These are phyloP conservation scores for Lotmaria passim DNA, from an alignment of 208 protist genomes.

Conservation along the genomic window DNA sequence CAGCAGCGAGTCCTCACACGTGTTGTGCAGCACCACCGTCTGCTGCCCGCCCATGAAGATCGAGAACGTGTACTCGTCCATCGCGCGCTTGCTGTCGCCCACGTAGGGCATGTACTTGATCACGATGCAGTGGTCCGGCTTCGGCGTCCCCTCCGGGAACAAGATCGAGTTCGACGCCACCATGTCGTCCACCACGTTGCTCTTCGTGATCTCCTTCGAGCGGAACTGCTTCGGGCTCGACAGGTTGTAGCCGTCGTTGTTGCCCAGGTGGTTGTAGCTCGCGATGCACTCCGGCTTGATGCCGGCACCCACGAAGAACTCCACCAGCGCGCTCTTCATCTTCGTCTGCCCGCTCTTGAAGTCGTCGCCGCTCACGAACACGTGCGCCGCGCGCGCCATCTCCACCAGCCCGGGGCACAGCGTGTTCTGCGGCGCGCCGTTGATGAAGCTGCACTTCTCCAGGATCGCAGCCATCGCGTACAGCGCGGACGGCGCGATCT, in stretches of 20 bases:
- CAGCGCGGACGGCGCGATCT: conserved; percentile 96
- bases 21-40: conserved; percentile 97
- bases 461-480: conserved; percentile 98
- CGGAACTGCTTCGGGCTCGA: conserved; percentile 95
- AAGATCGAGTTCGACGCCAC: conserved; percentile 96
- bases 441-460: conserved; percentile 97
- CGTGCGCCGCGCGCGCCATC: conserved; percentile 86
- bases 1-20: conserved; percentile 99
- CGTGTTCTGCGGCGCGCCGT: conserved; percentile 99
- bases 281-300: conserved; percentile 87
- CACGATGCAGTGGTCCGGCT: conserved; percentile 98
- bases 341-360: conserved; percentile 99
- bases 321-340: conserved; percentile 98
- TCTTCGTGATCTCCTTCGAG: conserved; percentile 99
- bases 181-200: conserved; percentile 99
- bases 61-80: conserved; percentile 98
- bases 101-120: conserved; percentile 99
- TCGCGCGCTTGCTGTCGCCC: conserved; percentile 97
- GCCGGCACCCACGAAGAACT: conserved; percentile 97
- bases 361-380: conserved; percentile 98
- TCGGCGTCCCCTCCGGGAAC: conserved; percentile 84
- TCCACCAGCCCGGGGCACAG: conserved; percentile 97
- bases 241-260: conserved; percentile 99
- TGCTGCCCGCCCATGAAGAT: conserved; percentile 99
- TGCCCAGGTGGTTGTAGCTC: conserved; percentile 97